Evolutionary conservation across 441 rosid species (phyloP).

Genomic region (Adansonia gregorii): DNA sequence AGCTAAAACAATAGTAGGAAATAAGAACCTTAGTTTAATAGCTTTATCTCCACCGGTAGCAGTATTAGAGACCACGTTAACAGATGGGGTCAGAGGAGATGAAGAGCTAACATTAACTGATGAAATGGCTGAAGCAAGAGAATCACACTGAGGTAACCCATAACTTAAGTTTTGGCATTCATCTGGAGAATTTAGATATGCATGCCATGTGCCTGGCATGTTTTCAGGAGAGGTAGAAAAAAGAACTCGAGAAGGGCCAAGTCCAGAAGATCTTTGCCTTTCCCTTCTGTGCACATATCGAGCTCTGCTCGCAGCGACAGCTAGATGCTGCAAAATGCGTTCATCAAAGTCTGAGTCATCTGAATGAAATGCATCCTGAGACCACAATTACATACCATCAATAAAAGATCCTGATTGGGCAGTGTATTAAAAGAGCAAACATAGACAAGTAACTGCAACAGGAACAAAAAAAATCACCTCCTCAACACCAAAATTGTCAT

Average conservation of each 20-base stretch:
- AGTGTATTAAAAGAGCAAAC: conserved; percentile 20
- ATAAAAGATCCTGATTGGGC: not conserved
- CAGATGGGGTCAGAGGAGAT: conserved; percentile 39
- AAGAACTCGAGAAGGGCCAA: conserved; percentile 40
- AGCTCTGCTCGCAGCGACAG: conserved; percentile 60
- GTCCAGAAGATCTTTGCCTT: conserved; percentile 47
- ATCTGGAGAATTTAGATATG: conserved; percentile 27
- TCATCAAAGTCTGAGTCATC: conserved; percentile 72
- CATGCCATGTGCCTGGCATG: conserved; percentile 30
- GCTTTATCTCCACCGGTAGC: conserved; percentile 39
- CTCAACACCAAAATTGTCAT: conserved; percentile 49
- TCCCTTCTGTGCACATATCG: conserved; percentile 60
- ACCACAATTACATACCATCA: conserved; percentile 19
- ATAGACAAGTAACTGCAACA: not conserved
- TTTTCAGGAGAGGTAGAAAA: conserved; percentile 37
- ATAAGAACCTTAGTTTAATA: conserved; percentile 53
- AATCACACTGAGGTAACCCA: conserved; percentile 35
- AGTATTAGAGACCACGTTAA: conserved; percentile 32
- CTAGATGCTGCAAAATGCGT: conserved; percentile 64
- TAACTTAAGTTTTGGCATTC: conserved; percentile 35
- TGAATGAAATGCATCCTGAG: conserved; percentile 52
- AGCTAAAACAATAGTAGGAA: conserved; percentile 7
- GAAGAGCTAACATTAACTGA: conserved; percentile 32
- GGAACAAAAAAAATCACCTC: conserved; percentile 44
- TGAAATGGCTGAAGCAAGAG: conserved; percentile 33